Percentiles rank a stretch among this genome's conserved stretches.
These are phyloP conservation scores for Gracilariopsis chorda DNA, from an alignment of 23 red algal genomes.

Conservation along the genomic window DNA sequence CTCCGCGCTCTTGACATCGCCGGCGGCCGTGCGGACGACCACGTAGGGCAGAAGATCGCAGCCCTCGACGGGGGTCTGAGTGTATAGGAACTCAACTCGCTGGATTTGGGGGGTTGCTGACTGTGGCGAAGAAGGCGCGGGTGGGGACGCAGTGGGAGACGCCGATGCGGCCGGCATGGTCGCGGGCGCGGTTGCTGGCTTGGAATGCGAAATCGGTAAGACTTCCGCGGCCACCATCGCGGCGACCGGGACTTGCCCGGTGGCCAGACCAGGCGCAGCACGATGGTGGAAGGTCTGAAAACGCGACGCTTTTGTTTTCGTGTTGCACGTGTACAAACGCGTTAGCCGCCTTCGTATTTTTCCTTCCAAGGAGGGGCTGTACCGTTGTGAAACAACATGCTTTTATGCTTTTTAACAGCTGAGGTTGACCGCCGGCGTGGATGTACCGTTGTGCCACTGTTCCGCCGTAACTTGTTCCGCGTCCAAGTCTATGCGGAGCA, in stretches of 20 bases:
- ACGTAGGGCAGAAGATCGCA: constrained; percentile 95
- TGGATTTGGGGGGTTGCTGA: constrained; percentile 32
- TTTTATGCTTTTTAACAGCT: no score
- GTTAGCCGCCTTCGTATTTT: no score
- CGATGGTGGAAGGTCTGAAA: not conserved
- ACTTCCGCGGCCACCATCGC: not conserved
- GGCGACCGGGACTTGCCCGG: not conserved
- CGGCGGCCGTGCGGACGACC: constrained; percentile 64
- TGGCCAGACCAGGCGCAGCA: not conserved
- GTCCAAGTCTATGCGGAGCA: no score
- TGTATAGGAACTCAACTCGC: constrained; percentile 85
- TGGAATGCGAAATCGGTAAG: not conserved
- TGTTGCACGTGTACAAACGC: no score
- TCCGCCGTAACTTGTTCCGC: no score
- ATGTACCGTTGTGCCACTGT: no score
- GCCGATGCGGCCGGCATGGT: constrained; percentile 13
- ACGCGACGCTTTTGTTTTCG: no score
- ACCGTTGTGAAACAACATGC: no score
- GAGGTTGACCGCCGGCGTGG: no score
- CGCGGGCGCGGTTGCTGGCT: not conserved
- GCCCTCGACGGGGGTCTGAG: constrained; percentile 82
- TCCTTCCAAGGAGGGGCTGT: no score
- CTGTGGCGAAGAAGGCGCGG: constrained; percentile 2
- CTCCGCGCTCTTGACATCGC: constrained; percentile 73
- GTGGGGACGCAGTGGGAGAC: constrained; percentile 6